A percentile compares a stretch with the other conserved stretches of the same genome.
Conservation (phyloP, 2,329 filamentous ascomycete species). For the Ophiostoma sp. region DNA sequence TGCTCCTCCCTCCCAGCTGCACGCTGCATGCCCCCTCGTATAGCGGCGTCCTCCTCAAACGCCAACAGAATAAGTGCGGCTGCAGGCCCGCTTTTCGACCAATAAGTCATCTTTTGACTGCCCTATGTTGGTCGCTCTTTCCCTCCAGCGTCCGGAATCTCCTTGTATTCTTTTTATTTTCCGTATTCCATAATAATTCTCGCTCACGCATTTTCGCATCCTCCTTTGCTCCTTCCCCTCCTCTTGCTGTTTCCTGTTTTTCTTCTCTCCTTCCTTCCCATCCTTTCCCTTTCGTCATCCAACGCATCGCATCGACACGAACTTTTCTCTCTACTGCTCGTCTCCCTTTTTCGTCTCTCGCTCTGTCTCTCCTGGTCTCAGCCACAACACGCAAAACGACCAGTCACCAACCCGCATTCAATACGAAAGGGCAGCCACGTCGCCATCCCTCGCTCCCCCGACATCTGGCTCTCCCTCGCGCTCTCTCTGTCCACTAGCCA, state of each 20-base stretch:
- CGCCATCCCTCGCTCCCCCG: constrained; percentile 3
- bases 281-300: background rate
- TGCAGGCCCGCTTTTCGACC: constrained; percentile 19
- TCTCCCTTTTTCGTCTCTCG: background rate
- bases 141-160: constrained; percentile 2
- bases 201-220: background rate
- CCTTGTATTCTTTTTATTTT: background rate
- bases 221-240: background rate
- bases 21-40: constrained; percentile 21
- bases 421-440: constrained; percentile 10
- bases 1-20: background rate
- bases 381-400: background rate
- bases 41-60: constrained; percentile 23
- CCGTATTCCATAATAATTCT: background rate
- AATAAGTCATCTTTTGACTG: background rate
- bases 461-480: background rate
- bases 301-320: constrained; percentile 15
- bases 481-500: background rate
- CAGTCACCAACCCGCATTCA: background rate
- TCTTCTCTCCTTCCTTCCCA: background rate
- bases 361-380: background rate
- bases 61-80: constrained; percentile 25
- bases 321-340: background rate
- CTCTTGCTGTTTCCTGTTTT: background rate
- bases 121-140: constrained; percentile 4